Base-by-base conservation (phyloP, 768 basidiomycete species). In the Tephrocybe rancida region DNA sequence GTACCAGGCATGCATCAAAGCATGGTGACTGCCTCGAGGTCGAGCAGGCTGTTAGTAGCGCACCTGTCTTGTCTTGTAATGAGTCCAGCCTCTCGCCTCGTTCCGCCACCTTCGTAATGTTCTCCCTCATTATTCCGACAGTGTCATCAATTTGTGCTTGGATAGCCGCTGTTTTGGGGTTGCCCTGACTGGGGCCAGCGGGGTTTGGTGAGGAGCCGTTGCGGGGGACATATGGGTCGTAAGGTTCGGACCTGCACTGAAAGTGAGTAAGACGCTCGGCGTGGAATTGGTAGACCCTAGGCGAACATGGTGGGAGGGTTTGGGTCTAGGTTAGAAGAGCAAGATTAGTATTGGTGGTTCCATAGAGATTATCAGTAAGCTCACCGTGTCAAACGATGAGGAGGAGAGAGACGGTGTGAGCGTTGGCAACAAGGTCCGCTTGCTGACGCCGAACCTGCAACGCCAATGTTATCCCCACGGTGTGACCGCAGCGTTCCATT, bases 121-220 rank as follows among this genome's bases (percentile, higher is more conserved):
- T 99, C 61, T 97, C 93, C 68, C 92, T 82, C 97, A 99, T 99
- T 65, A 98, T 94, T 48, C 87, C 90, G 47, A 98, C 95, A 42
- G 97, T 98, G 68, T 92, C 90, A 69, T 98, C 93, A 62, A 98
- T 98, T 74, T 98, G 95, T n/a, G 81, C 82, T 70, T 98, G 96
- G 63, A 98, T 96, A 52, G 90, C 92, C 2, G 92, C 91, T 0
- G 95, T 98, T 83, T 96, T 93, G 45, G 87, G 66, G 67, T 86
- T 92, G 57, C 83, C 84, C 44, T 74, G 71, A 58, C 74, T 75
- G 67, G 77, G 66, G 29, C 74, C 74, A 37, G 79, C 72, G 29
- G 82, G 70, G 41, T 78, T 80, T 11, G 87, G 77, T 45, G 85
- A 80, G 52, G 83, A 75, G 70, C 90, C 88, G 70, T 83, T 85